phyloP scores from a whole-genome alignment of 768 basidiomycete genomes.

The Dioszegia hungarica region DNA sequence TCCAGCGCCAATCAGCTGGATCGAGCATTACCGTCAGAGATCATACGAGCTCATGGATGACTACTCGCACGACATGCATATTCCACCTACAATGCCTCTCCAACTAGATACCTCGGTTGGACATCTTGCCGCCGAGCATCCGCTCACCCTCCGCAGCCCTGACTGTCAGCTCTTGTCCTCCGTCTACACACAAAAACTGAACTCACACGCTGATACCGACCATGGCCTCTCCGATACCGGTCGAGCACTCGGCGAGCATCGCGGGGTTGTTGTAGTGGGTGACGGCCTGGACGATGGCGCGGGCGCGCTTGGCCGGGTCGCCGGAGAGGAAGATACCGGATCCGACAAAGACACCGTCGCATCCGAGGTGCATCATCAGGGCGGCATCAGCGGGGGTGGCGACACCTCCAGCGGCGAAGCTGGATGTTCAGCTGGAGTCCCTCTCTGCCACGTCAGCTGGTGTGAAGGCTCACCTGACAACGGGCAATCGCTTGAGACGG shows the following conservation, averaged over 20 bases:
- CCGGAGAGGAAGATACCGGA: conserved; percentile 91
- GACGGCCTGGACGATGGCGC: conserved; percentile 94
- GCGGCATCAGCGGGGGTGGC: conserved; percentile 97
- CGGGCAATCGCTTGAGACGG: conserved; percentile 83
- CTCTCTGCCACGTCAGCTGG: neutral
- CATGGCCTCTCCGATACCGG: conserved; percentile 81
- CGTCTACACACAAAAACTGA: neutral
- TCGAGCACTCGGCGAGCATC: conserved; percentile 75
- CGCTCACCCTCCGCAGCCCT: conserved; percentile 52
- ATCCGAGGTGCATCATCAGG: conserved; percentile 97
- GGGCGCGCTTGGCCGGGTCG: conserved; percentile 87
- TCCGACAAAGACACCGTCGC: conserved; percentile 97
- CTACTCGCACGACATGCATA: neutral
- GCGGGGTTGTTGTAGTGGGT: conserved; percentile 95
- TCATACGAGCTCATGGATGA: too few relatives aligned
- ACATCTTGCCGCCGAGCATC: conserved; percentile 40
- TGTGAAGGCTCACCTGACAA: conserved; percentile 56
- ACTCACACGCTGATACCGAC: conserved; percentile 61
- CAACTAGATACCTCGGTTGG: conserved; percentile 38
- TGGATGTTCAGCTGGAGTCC: neutral
- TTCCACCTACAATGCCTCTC: neutral
- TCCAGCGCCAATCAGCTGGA: too few relatives aligned
- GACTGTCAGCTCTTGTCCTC: neutral
- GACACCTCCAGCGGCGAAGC: conserved; percentile 88
- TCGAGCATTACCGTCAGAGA: too few relatives aligned